Conservation (phyloP, 2,329 filamentous ascomycete genomes). For the Fusarium burgessii region DNA sequence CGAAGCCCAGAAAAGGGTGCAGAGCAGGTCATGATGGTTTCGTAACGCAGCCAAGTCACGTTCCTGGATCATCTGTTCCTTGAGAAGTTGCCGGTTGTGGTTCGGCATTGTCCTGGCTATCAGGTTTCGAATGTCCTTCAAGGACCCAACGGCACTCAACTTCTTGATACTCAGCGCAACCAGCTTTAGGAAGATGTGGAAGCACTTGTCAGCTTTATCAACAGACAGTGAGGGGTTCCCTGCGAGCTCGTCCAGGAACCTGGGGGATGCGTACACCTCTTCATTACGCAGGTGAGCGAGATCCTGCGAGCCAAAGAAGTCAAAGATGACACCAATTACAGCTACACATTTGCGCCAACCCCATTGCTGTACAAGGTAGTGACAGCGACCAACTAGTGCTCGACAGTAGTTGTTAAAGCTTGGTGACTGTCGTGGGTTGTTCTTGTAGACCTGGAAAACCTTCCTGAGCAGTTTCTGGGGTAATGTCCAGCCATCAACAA, state of each 20-base stretch:
- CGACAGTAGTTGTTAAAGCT: constrained; percentile 76
- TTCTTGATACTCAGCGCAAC: constrained; percentile 68
- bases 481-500: constrained; percentile 69
- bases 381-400: constrained; percentile 69
- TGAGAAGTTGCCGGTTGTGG: constrained; percentile 72
- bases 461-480: constrained; percentile 68
- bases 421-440: constrained; percentile 65
- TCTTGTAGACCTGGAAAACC: constrained; percentile 69
- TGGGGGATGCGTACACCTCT: constrained; percentile 70
- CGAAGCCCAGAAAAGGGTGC: constrained; percentile 74
- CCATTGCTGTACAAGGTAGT: constrained; percentile 74
- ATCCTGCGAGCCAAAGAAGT: constrained; percentile 74
- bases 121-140: constrained; percentile 71
- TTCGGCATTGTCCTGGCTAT: constrained; percentile 73
- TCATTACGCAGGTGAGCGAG: constrained; percentile 74
- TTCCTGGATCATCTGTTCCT: constrained; percentile 70
- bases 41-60: constrained; percentile 72
- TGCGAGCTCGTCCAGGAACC: constrained; percentile 69
- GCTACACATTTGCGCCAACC: constrained; percentile 70
- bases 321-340: constrained; percentile 72
- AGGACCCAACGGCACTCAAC: constrained; percentile 59
- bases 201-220: constrained; percentile 69
- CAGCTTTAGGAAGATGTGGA: constrained; percentile 76
- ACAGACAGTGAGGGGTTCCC: constrained; percentile 60
- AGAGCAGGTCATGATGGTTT: constrained; percentile 77